Conservation (phyloP, 768 basidiomycete genomes). For the Dendrothele bispora region DNA sequence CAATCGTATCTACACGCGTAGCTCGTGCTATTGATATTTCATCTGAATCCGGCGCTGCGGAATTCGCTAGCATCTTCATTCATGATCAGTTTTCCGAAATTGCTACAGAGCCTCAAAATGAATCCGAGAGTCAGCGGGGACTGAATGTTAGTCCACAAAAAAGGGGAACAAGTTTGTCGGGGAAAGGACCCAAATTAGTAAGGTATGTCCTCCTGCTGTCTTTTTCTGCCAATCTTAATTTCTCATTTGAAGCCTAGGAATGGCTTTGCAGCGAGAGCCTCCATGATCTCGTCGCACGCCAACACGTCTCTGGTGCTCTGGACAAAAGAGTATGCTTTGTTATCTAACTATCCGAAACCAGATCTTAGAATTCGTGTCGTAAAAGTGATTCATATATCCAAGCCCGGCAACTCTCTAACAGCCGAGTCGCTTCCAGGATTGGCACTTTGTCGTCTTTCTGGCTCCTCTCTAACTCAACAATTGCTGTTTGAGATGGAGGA, state of each 20-base stretch:
- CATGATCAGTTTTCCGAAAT: constrained; percentile 43
- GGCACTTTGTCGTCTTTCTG: constrained; percentile 1
- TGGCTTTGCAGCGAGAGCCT: constrained; percentile 6
- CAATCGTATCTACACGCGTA: constrained; percentile 53
- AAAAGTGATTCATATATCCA: constrained; percentile 1
- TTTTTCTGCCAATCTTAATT: neutral
- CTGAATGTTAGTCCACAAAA: constrained; percentile 62
- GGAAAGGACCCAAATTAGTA: constrained; percentile 43
- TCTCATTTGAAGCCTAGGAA: neutral
- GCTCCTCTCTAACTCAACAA: neutral
- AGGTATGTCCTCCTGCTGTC: constrained; percentile 35
- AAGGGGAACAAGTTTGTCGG: constrained; percentile 32
- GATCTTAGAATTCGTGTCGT: constrained; percentile 1
- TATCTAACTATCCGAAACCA: neutral
- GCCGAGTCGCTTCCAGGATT: neutral
- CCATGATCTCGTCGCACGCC: neutral
- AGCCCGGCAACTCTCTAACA: neutral
- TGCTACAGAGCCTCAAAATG: constrained; percentile 23
- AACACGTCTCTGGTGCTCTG: constrained; percentile 5
- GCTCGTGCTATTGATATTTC: constrained; percentile 53
- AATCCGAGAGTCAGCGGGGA: constrained; percentile 45
- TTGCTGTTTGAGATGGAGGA: neutral
- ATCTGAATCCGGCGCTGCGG: constrained; percentile 48
- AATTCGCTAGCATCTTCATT: constrained; percentile 53
- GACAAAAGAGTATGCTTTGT: neutral